Evolutionary conservation across 2,329 filamentous ascomycete species (phyloP).

Genomic region (Rhynchosporium agropyri): DNA sequence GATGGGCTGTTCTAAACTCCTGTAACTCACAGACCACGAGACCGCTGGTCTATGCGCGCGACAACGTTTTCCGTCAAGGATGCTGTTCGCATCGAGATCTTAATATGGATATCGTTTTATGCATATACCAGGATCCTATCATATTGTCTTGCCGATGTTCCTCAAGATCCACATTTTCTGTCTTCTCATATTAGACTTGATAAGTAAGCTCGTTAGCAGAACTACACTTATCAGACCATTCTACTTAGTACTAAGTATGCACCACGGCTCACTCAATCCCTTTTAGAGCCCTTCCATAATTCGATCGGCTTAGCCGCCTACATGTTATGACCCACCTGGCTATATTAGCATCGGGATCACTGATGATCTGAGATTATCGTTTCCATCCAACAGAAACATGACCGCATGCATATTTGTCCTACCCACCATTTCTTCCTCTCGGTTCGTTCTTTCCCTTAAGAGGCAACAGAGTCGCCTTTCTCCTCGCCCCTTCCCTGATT

Average conservation of each 20-base stretch:
- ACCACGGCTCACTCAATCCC: not conserved
- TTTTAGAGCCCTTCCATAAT: not conserved
- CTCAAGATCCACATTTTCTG: not conserved
- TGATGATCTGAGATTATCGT: not conserved
- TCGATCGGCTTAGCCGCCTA: constrained; percentile 5
- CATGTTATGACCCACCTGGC: constrained; percentile 1
- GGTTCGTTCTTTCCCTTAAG: constrained; percentile 1
- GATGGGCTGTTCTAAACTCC: not conserved
- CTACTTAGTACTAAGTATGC: not conserved
- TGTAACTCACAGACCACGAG: not conserved
- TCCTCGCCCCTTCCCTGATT: constrained; percentile 8
- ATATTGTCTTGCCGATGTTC: too few species aligned
- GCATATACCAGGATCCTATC: too few species aligned
- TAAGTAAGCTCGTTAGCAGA: not conserved
- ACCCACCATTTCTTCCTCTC: constrained; percentile 3
- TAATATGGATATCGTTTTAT: not conserved
- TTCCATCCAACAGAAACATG: constrained; percentile 13
- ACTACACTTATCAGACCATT: not conserved
- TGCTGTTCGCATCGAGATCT: not conserved
- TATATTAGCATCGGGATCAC: constrained; percentile 13
- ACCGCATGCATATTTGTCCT: not conserved
- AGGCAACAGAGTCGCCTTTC: not conserved
- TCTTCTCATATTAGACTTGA: too few species aligned
- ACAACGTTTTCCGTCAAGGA: constrained; percentile 12
- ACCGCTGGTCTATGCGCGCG: constrained; percentile 1